These are phyloP conservation scores for Cystoisospora suis DNA, from an alignment of 169 alveolate genomes.

Conservation along the genomic window DNA sequence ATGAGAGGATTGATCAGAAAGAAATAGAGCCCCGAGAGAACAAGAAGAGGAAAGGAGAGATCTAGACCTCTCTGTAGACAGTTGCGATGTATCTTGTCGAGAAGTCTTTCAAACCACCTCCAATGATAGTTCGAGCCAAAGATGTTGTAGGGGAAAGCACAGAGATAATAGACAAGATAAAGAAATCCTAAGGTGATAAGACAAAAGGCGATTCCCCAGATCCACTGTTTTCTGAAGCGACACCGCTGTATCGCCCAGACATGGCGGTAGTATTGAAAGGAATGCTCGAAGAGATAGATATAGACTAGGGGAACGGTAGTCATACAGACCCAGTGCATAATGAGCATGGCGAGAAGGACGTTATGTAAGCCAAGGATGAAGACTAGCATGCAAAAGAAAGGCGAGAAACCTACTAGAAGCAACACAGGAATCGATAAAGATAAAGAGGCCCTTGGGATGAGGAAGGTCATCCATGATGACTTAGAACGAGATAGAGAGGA, in stretches of 20 bases:
- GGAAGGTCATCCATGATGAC: neutral
- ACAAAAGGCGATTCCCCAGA: slow-evolving; percentile 5
- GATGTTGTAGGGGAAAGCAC: neutral
- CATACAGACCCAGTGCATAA: slow-evolving; percentile 61
- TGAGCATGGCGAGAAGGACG: slow-evolving; percentile 32
- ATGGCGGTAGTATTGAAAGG: neutral
- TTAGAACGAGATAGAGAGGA: neutral
- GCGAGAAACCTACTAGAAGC: neutral
- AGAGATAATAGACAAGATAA: neutral
- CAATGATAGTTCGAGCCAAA: too few species aligned
- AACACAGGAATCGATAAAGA: slow-evolving; percentile 2
- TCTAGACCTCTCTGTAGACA: slow-evolving; percentile 2
- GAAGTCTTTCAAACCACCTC: slow-evolving; percentile 25
- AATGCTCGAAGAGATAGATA: slow-evolving; percentile 11
- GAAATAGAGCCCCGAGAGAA: slow-evolving; percentile 23
- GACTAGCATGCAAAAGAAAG: slow-evolving; percentile 28
- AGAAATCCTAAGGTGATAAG: neutral
- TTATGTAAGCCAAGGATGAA: neutral
- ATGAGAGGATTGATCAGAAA: slow-evolving; percentile 8
- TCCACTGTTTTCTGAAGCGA: slow-evolving; percentile 29
- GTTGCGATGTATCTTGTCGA: neutral
- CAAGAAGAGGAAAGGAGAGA: slow-evolving; percentile 17
- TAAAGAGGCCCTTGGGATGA: neutral
- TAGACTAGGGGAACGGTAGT: slow-evolving; percentile 33
- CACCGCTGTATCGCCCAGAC: slow-evolving; percentile 24